Percentiles rank a stretch among this genome's conserved stretches.
Evolutionary conservation across 2,329 filamentous ascomycete genomes (phyloP).

Genomic region (Penicillium expansum): DNA sequence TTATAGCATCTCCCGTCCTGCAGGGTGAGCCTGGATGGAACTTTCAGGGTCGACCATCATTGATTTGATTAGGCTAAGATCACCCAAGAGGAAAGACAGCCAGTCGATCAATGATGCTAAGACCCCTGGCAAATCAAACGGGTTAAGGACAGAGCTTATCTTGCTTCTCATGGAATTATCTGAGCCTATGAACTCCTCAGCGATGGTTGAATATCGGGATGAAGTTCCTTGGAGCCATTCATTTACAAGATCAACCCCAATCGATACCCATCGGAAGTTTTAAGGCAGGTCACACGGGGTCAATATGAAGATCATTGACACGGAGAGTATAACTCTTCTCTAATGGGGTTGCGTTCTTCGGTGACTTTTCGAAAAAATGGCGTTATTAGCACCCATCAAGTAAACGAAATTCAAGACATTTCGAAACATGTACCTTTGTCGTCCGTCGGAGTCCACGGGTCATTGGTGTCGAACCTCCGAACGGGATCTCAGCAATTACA

Average conservation of each 20-base stretch:
- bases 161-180: not conserved
- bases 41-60: not conserved
- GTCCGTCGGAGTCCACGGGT: not conserved
- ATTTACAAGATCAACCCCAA: not conserved
- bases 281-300: not conserved
- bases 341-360: not conserved
- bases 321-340: slow-evolving; percentile 1
- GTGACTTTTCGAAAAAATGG: not conserved
- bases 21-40: slow-evolving; percentile 10
- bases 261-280: not conserved
- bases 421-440: not conserved
- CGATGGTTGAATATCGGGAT: not conserved
- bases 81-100: slow-evolving; percentile 5
- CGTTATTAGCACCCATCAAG: not conserved
- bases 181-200: not conserved
- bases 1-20: not conserved
- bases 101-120: slow-evolving; percentile 17
- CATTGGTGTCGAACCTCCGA: not conserved
- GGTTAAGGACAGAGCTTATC: slow-evolving; percentile 1
- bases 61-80: slow-evolving; percentile 3
- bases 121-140: slow-evolving; percentile 4
- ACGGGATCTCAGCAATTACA: not conserved
- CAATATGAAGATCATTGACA: not conserved
- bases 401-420: not conserved
- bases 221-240: not conserved